Evolutionary conservation across 129 eudicot genomes (phyloP), one percentile per base, ranked within the genome.

Genomic region (Smallanthus sonchifolius): DNA sequence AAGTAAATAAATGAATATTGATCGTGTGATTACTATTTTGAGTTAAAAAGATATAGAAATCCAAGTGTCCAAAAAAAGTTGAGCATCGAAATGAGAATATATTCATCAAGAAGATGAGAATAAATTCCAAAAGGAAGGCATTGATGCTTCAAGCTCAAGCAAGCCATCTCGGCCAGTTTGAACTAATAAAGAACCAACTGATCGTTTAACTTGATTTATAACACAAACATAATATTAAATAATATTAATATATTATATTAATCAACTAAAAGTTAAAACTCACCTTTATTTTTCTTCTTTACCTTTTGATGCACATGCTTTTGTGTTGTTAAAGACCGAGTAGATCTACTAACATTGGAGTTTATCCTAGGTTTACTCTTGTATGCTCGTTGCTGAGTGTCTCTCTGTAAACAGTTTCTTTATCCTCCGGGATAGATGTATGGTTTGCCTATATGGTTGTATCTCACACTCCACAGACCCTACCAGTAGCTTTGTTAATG

Each of bases 111-210:
- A 57, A 75, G 82, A 78, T 78, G 83, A 73, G 96, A 84, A 89
- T 84, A 82, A 79, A 84, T 86, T 89, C 86, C 64, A 52, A 89
- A 81, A 84, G 89, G 67, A 71, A 57, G 44, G 67, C 32, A 73
- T 78, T 69, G 87, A 89, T 89, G 96, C 96, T 89, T 89, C 83
- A 86, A 84, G 70, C 82, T 75, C 85, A 89, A 89, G 96, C 92
- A 80, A 89, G 43, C 89, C 75, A 64, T 77, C 79, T 72, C 43
- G 10, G 34, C 42, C 40, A n/a, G 42, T 77, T 65, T 83, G 73
- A 77, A 79, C 77, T 76, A 80, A 70, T 68, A 66, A 75, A 37
- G 72, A 76, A 38, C 24, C 55, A 65, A 28, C 59, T 19, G 5
- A 48, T 49, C 70, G 69, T 73, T 81, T 59, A 7, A 19, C 34